These are phyloP conservation scores for Mentha longifolia DNA, from an alignment of 257 asterid genomes.

Conservation along the genomic window DNA sequence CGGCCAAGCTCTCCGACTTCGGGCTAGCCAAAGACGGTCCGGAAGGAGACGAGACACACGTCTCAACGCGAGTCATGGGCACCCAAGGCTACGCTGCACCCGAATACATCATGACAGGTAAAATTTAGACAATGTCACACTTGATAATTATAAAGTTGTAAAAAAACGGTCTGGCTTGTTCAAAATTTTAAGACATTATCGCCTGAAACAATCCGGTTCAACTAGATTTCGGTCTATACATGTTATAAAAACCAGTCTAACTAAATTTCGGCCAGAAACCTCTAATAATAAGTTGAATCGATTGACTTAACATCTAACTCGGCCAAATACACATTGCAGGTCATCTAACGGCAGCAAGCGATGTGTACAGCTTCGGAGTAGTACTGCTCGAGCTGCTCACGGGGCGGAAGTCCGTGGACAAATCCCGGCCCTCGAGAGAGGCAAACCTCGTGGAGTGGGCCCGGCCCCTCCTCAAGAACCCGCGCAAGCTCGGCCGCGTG, in stretches of 20 bases:
- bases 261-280: too few relatives aligned
- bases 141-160: too few relatives aligned
- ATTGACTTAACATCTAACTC: too few relatives aligned
- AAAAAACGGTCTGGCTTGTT: too few relatives aligned
- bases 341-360: slow-evolving; percentile 88
- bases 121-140: not conserved
- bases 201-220: too few relatives aligned
- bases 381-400: slow-evolving; percentile 76
- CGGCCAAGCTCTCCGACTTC: slow-evolving; percentile 84
- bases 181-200: too few relatives aligned
- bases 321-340: slow-evolving; percentile 41
- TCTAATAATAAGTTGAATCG: too few relatives aligned
- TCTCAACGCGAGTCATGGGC: slow-evolving; percentile 93
- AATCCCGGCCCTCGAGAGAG: slow-evolving; percentile 67
- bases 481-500: slow-evolving; percentile 63
- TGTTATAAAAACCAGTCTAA: too few relatives aligned
- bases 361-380: slow-evolving; percentile 89
- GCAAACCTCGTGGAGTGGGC: slow-evolving; percentile 86
- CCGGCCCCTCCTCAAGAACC: slow-evolving; percentile 61
- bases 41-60: slow-evolving; percentile 90
- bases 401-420: slow-evolving; percentile 77
- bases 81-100: slow-evolving; percentile 96
- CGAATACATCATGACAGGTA: slow-evolving; percentile 87
- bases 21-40: slow-evolving; percentile 96
- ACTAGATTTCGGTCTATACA: too few relatives aligned